Evolutionary conservation across 495 filamentous ascomycete species (phyloP).

Genomic region (Penicillium cataractarum): DNA sequence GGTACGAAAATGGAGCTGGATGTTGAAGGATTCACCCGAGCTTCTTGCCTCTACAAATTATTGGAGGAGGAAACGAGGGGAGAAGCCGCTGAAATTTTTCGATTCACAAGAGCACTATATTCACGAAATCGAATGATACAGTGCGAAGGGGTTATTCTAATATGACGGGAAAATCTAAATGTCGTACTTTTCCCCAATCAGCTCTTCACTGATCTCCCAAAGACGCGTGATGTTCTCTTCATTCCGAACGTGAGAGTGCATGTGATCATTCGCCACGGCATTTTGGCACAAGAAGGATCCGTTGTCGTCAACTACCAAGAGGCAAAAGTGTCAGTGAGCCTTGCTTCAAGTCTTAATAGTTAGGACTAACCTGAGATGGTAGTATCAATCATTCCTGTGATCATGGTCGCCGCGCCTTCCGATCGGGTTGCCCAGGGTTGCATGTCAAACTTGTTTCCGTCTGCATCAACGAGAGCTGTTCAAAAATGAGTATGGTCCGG

Average conservation of each 20-base stretch:
- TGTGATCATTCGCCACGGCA: slow-evolving; percentile 21
- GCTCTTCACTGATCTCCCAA: slow-evolving; percentile 23
- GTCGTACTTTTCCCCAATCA: slow-evolving; percentile 19
- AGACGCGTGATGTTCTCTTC: slow-evolving; percentile 21
- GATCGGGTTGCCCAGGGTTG: slow-evolving; percentile 21
- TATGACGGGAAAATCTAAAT: background rate
- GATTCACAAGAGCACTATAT: background rate
- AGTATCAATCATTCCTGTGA: slow-evolving; percentile 30
- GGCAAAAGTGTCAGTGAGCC: background rate
- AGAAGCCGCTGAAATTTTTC: slow-evolving; percentile 15
- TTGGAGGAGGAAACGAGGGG: slow-evolving; percentile 27
- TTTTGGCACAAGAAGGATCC: slow-evolving; percentile 24
- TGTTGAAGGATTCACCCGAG: slow-evolving; percentile 24
- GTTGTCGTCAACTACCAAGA: background rate
- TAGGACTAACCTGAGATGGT: slow-evolving; percentile 22
- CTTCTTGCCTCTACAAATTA: slow-evolving; percentile 27
- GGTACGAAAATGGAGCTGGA: slow-evolving; percentile 25
- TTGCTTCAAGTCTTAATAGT: background rate
- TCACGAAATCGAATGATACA: slow-evolving; percentile 2
- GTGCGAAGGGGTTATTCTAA: background rate
- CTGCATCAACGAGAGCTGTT: slow-evolving; percentile 19
- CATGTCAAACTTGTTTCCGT: slow-evolving; percentile 17
- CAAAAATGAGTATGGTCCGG: background rate
- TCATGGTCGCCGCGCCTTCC: slow-evolving; percentile 26
- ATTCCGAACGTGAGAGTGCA: slow-evolving; percentile 23